Evolutionary conservation across 2,329 filamentous ascomycete species (phyloP), one percentile per base, ranked within the genome.

Genomic region (Curvularia sp.): DNA sequence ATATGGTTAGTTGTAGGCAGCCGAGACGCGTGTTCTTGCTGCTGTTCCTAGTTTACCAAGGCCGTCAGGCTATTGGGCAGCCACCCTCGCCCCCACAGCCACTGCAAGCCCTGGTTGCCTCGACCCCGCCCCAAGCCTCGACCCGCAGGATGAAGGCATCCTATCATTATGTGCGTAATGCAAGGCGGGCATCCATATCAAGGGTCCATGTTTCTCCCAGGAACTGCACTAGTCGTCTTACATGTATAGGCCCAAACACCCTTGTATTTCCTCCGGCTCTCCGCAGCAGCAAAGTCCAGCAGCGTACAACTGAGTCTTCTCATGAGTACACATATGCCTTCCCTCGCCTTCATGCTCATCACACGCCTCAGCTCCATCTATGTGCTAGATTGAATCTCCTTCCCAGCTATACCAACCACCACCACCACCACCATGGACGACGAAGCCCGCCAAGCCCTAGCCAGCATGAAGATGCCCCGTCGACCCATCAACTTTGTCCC

Each of bases 401-500:
- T 27, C 15, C 8, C 23, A 36, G 5, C 32, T 15, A 5, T n/a
- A 34, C 36, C 28, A 48, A 18, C 28, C 19, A 36, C 32, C 50
- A 25, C 41, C 13, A 19, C 12, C 38, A 42, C 21, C 50, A 67
- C 15, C 27, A 77, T 77, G 74, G 74, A 77, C 59, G 71, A 75
- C 61, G 73, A 76, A 69, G 69, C 72, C 28, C 59, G 68, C 58
- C 63, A 72, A 65, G 71, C 73, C 10, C 63, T 75, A 5, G 68
- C 71, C 32, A 65, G 32, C 27, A 75, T 76, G 72, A 60, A 70
- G 21, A 79, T 81, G 65, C 80, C 80, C 4, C 69, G 77, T 46
- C 70, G 76, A 15, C 77, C 79, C 38, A 78, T 84, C 64, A 80
- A 81, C 70, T 82, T 81, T 62, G 79, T 84, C 12, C 77, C 81